These are phyloP conservation scores for Stagonosporopsis tanaceti DNA, from an alignment of 2,329 filamentous ascomycete species.

Conservation along the genomic window DNA sequence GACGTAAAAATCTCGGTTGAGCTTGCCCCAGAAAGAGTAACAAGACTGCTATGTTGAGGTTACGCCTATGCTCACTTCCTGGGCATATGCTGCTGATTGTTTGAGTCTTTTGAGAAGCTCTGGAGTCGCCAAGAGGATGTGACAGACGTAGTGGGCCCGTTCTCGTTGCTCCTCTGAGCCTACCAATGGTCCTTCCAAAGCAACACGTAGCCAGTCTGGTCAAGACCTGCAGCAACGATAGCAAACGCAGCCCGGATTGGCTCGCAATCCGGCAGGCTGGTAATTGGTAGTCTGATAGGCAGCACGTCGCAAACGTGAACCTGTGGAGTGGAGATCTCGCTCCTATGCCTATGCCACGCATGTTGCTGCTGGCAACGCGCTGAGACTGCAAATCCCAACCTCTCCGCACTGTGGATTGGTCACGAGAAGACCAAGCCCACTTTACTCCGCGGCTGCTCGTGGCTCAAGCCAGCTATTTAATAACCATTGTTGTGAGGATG, in stretches of 20 bases:
- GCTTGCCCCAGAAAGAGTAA: not conserved
- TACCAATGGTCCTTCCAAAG: not conserved
- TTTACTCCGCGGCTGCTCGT: slow-evolving; percentile 12
- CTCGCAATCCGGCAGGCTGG: slow-evolving; percentile 32
- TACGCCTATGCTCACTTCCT: not conserved
- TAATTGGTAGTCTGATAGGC: slow-evolving; percentile 16
- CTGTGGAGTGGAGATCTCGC: slow-evolving; percentile 20
- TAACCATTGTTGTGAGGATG: slow-evolving; percentile 5
- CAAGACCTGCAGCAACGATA: slow-evolving; percentile 15
- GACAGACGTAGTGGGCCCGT: not conserved
- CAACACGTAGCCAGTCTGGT: slow-evolving; percentile 2
- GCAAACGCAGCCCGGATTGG: slow-evolving; percentile 27
- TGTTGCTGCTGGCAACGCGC: slow-evolving; percentile 34
- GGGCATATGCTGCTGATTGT: not conserved
- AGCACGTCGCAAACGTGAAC: slow-evolving; percentile 26
- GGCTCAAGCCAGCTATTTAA: slow-evolving; percentile 9
- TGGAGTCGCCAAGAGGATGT: not conserved
- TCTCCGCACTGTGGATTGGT: slow-evolving; percentile 33
- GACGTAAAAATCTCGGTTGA: not conserved
- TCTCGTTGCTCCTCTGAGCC: not conserved
- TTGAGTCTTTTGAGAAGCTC: not conserved
- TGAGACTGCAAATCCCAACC: slow-evolving; percentile 40
- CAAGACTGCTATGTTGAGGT: not conserved
- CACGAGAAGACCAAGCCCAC: slow-evolving; percentile 5
- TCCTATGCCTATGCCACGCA: slow-evolving; percentile 19